Evolutionary conservation across 2,329 filamentous ascomycete species (phyloP), one percentile per base, ranked within the genome.

Genomic region (Cercospora sojina): DNA sequence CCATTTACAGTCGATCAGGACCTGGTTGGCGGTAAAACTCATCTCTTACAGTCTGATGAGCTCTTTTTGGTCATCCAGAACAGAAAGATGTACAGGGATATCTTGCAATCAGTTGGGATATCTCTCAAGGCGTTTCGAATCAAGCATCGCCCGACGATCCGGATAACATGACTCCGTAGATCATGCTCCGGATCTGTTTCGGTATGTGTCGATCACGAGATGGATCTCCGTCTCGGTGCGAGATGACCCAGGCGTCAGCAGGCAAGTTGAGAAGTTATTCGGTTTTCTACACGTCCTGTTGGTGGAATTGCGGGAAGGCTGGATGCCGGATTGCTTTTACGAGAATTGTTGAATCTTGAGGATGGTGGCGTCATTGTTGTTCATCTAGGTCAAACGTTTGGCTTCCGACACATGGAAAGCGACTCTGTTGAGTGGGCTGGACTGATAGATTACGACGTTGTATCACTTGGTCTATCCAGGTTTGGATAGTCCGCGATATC

Each of bases 261-360:
- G 23, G 9, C 18, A 32, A 56, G 20, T n/a, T 27, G 51, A 31
- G 51, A 18, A n/a, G 13, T 20, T 53, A 5, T 53, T 20, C n/a
- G 55, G 12, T 12, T 53, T 47, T 35, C 5, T 12, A 10, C 27
- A 18, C 49, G 35, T 49, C 25, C 35, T 23, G 59, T 62, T 66
- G 64, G 64, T 66, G 64, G 64, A 66, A 66, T 58, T 41, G 23
- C n/a, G 23, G 10, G 10, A 49, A 41, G 35, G 35, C 31, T 38
- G 47, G 43, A 16, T 59, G 35, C 64, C 51, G 58, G 53, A 65
- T 62, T 51, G 32, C 38, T 61, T 27, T 61, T 65, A 32, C 25
- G 51, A 27, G 2, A n/a, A 27, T 55, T 55, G 23, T 55, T 31
- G 51, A 55, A 55, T 55, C n/a, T 56, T 32, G 53, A 32, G 5